Base-by-base conservation (phyloP, 2,329 filamentous ascomycete genomes). In the Tolypocladium capitatum region DNA sequence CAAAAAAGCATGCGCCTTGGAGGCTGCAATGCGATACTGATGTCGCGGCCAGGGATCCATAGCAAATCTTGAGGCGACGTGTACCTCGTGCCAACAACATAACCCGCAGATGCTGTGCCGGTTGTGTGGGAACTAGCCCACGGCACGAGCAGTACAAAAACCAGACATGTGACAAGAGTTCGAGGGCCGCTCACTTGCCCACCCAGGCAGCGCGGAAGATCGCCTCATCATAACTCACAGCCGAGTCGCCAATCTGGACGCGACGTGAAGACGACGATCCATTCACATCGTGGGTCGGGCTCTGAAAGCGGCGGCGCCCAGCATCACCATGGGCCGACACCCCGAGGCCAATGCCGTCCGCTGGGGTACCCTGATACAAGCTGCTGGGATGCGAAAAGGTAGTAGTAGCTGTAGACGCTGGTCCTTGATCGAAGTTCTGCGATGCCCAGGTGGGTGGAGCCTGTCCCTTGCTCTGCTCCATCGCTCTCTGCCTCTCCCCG, bases 341-440 rank as follows among this genome's bases (percentile, higher is more conserved):
- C 3, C 47, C 52, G 21, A 49, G 45, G 4, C 48, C 48, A 34
- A 51, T 13, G 14, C 55, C 58, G 34, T 59, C 60, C 6, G 52
- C 53, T 1, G 72, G 72, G 5, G 72, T 74, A 32, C 73, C 69
- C 36, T 66, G 68, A 48, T 73, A 75, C 21, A 78, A 53, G 52
- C 72, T 76, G 56, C 73, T 77, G 1, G 65, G 61, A 48, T 75
- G 64, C 14, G 74, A 72, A 52, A 77, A 77, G 7, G 52, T 56
- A 14, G 59, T 62, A 7, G 58, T 51, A 5, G 58, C 56, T 1
- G 68, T 66, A 11, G 59, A 60, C 50, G 48, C 50, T 52, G 51
- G 41, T 49, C 48, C 11, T 43, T 52, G 38, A 20, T 47, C 43
- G 45, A 48, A 38, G 48, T 43, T 44, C 51, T 36, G 50, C 43